phyloP scores from a whole-genome alignment of 805 yeast genomes.

The Saturnispora sekii region DNA sequence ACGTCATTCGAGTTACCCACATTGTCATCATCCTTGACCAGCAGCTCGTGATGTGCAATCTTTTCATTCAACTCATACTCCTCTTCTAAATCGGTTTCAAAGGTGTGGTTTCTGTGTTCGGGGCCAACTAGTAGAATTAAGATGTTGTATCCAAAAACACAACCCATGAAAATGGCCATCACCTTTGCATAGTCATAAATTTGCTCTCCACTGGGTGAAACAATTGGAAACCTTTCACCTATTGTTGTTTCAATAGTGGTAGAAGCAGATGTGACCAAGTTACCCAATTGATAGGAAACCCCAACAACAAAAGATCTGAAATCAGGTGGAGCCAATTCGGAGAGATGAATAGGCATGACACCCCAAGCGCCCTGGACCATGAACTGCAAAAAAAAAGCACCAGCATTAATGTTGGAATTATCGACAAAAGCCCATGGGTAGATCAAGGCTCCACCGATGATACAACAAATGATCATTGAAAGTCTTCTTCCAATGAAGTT shows the following conservation, averaged over 20 bases:
- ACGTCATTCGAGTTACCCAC: conserved; percentile 8
- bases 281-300: conserved; percentile 58
- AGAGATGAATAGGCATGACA: conserved; percentile 50
- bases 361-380: conserved; percentile 68
- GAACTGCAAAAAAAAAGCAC: conserved; percentile 52
- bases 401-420: conserved; percentile 42
- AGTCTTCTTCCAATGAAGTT: conserved; percentile 49
- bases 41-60: conserved; percentile 11
- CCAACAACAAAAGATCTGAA: conserved; percentile 57
- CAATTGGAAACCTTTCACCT: conserved; percentile 44
- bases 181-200: conserved; percentile 45
- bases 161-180: conserved; percentile 59
- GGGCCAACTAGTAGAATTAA: conserved; percentile 49
- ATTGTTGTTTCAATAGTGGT: conserved; percentile 58
- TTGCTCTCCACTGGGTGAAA: conserved; percentile 22
- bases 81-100: conserved; percentile 15
- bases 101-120: conserved; percentile 34
- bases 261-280: conserved; percentile 55
- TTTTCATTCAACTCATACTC: conserved; percentile 12
- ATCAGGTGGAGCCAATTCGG: conserved; percentile 54
- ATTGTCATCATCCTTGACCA: conserved; percentile 6
- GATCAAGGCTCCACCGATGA: conserved; percentile 49
- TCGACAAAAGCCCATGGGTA: conserved; percentile 54
- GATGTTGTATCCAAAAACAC: conserved; percentile 46
- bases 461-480: conserved; percentile 40